These are phyloP conservation scores for Aspergillus viridinutans DNA, from an alignment of 2,329 filamentous ascomycete species.

Conservation along the genomic window DNA sequence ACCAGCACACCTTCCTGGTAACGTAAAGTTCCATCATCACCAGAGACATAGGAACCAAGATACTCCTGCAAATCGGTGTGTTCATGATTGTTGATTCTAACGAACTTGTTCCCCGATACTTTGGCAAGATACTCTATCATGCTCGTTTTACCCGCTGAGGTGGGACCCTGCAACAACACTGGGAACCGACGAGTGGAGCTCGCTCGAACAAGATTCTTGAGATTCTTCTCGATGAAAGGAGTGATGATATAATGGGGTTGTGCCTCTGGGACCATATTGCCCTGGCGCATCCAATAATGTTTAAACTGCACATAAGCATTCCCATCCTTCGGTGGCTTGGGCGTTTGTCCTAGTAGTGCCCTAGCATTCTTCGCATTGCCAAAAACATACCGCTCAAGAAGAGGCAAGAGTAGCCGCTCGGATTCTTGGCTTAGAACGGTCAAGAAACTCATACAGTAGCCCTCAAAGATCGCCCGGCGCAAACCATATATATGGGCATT, in stretches of 20 bases:
- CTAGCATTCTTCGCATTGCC: slow-evolving; percentile 64
- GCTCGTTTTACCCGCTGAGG: slow-evolving; percentile 95
- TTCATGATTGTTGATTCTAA: slow-evolving; percentile 99
- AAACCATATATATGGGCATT: slow-evolving; percentile 81
- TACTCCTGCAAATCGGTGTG: slow-evolving; percentile 98
- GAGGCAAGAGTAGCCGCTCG: slow-evolving; percentile 69
- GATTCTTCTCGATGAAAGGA: slow-evolving; percentile 87
- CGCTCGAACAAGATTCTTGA: slow-evolving; percentile 89
- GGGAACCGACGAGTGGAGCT: slow-evolving; percentile 90
- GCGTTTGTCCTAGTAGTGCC: slow-evolving; percentile 71
- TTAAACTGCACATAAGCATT: slow-evolving; percentile 77
- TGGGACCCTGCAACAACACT: slow-evolving; percentile 92
- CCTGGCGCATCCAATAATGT: slow-evolving; percentile 87
- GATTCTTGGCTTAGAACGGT: slow-evolving; percentile 82
- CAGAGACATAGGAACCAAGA: slow-evolving; percentile 87
- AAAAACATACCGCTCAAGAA: slow-evolving; percentile 77
- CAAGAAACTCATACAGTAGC: slow-evolving; percentile 96
- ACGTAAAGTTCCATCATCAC: slow-evolving; percentile 72
- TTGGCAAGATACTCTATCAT: slow-evolving; percentile 99
- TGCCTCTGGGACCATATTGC: slow-evolving; percentile 61
- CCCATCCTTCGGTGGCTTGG: slow-evolving; percentile 72
- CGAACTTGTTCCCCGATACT: slow-evolving; percentile 91
- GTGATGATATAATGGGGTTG: slow-evolving; percentile 94
- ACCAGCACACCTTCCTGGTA: slow-evolving; percentile 95
- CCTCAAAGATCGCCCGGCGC: slow-evolving; percentile 83